Conservation (phyloP, 2,329 filamentous ascomycete species). For the Purpureocillium lavendulum region DNA sequence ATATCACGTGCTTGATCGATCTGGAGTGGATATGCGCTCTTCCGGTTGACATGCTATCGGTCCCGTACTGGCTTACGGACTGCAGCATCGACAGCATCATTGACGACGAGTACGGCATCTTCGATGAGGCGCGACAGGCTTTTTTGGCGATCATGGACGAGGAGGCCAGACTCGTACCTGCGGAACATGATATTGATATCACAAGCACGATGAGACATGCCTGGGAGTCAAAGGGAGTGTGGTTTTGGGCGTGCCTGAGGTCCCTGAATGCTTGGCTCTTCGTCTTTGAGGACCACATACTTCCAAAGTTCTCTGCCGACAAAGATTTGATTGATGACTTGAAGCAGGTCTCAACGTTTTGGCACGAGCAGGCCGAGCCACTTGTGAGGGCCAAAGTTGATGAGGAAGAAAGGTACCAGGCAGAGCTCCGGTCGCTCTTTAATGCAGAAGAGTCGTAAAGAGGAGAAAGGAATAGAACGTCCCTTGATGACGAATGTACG, state of each 20-base stretch:
- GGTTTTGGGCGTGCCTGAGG: slow-evolving; percentile 12
- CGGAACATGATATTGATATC: slow-evolving; percentile 6
- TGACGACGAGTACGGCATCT: slow-evolving; percentile 7
- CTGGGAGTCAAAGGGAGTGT: slow-evolving; percentile 13
- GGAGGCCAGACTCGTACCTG: slow-evolving; percentile 2
- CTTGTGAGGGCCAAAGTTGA: slow-evolving; percentile 8
- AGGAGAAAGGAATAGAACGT: too few relatives aligned
- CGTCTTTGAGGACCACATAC: slow-evolving; percentile 12
- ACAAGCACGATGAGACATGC: slow-evolving; percentile 7
- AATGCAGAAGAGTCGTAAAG: not conserved
- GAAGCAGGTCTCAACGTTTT: slow-evolving; percentile 9
- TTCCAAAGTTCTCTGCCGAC: slow-evolving; percentile 8
- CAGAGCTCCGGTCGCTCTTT: slow-evolving; percentile 5
- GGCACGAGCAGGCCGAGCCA: slow-evolving; percentile 4
- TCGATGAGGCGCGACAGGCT: slow-evolving; percentile 7
- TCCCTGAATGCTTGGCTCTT: slow-evolving; percentile 12
- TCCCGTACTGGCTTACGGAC: slow-evolving; percentile 22
- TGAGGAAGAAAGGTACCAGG: slow-evolving; percentile 10
- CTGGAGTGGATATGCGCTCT: slow-evolving; percentile 23
- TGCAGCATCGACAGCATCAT: slow-evolving; percentile 11
- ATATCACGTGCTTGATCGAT: slow-evolving; percentile 22
- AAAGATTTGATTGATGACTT: slow-evolving; percentile 6
- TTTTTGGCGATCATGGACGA: slow-evolving; percentile 10
- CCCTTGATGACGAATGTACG: too few relatives aligned
- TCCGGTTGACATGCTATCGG: slow-evolving; percentile 19